Evolutionary conservation across 2,329 filamentous ascomycete species (phyloP).

Genomic region (Fusarium incarnatum): DNA sequence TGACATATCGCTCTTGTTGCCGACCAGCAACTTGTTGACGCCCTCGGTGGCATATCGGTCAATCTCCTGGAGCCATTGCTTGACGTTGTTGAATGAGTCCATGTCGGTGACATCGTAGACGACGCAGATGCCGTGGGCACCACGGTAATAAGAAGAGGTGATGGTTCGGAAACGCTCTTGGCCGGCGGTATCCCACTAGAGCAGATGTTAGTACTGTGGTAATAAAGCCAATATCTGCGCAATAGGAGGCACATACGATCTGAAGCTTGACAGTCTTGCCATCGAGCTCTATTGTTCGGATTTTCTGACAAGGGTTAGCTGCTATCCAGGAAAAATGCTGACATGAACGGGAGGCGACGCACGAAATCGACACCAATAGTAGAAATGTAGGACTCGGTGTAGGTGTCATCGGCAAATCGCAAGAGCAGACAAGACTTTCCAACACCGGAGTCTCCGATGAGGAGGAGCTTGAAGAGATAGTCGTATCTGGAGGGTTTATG

Average conservation of each 20-base stretch:
- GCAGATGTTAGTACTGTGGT: slow-evolving; percentile 24
- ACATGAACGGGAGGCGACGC: slow-evolving; percentile 57
- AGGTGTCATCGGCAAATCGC: slow-evolving; percentile 98
- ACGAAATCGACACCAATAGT: slow-evolving; percentile 99
- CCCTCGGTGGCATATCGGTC: slow-evolving; percentile 99
- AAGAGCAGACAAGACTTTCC: slow-evolving; percentile 99
- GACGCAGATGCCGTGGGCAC: slow-evolving; percentile 98
- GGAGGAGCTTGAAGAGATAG: slow-evolving; percentile 99
- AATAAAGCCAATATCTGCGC: not conserved
- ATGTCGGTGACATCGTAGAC: slow-evolving; percentile 99
- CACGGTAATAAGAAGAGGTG: slow-evolving; percentile 99
- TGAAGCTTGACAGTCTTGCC: slow-evolving; percentile 99
- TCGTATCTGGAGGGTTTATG: slow-evolving; percentile 81
- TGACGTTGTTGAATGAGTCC: slow-evolving; percentile 99
- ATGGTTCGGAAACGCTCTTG: slow-evolving; percentile 99
- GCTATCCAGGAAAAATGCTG: slow-evolving; percentile 8
- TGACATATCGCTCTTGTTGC: slow-evolving; percentile 99
- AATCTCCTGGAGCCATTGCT: slow-evolving; percentile 99
- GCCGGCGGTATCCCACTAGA: slow-evolving; percentile 96
- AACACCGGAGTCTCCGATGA: slow-evolving; percentile 99
- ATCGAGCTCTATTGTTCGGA: slow-evolving; percentile 98
- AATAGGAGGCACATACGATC: slow-evolving; percentile 75
- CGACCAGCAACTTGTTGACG: slow-evolving; percentile 98
- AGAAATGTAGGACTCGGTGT: slow-evolving; percentile 99
- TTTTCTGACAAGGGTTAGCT: slow-evolving; percentile 76